phyloP scores from a whole-genome alignment of 2,329 filamentous ascomycete species.

The Xylaria sp. region DNA sequence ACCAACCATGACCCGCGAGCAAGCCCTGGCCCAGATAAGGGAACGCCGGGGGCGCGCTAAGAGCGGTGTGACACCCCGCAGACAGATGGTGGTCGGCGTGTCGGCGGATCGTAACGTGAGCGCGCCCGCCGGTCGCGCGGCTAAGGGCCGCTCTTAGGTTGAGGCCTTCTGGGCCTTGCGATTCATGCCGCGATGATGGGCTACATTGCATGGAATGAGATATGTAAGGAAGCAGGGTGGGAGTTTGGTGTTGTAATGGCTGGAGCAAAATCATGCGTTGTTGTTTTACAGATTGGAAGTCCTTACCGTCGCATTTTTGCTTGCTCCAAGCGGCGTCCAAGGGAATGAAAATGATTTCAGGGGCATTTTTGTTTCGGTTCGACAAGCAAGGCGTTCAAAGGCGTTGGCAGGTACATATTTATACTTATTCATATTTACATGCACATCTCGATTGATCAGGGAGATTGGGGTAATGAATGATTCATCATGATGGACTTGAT shows the following conservation, averaged over 20 bases:
- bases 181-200: constrained; percentile 23
- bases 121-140: constrained; percentile 53
- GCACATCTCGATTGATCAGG: background rate
- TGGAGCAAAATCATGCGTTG: background rate
- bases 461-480: background rate
- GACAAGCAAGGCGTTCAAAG: constrained; percentile 9
- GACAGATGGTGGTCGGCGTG: constrained; percentile 65
- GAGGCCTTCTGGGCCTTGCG: constrained; percentile 19
- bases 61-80: constrained; percentile 69
- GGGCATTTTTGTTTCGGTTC: constrained; percentile 5
- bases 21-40: constrained; percentile 79
- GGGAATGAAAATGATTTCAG: background rate
- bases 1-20: constrained; percentile 75
- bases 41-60: constrained; percentile 76
- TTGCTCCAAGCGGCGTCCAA: background rate
- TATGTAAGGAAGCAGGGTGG: background rate
- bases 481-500: background rate
- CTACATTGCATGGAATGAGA: background rate
- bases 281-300: background rate
- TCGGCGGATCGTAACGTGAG: constrained; percentile 57
- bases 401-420: constrained; percentile 9
- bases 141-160: constrained; percentile 43
- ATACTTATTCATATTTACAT: background rate
- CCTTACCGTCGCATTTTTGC: background rate
- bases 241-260: background rate